These are phyloP conservation scores for Cystobasidiaceae sp. DNA, from an alignment of 1,284 basidiomycete genomes.

Conservation along the genomic window DNA sequence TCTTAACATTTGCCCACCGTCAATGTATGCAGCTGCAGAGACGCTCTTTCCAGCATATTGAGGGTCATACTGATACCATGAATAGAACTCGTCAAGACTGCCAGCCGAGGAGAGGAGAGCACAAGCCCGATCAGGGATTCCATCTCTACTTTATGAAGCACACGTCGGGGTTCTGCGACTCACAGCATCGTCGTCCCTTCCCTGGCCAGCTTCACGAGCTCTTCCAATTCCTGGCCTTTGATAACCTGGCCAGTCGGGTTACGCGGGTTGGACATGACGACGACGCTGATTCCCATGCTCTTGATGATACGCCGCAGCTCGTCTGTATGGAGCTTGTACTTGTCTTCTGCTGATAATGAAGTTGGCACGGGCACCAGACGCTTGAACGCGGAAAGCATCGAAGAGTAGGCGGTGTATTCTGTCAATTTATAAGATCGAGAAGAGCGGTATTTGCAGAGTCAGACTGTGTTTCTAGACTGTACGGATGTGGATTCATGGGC, in stretches of 20 bases:
- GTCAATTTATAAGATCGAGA: slow-evolving; percentile 49
- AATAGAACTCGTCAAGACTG: slow-evolving; percentile 62
- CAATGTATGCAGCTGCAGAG: slow-evolving; percentile 74
- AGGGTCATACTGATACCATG: slow-evolving; percentile 83
- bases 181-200: slow-evolving; percentile 65
- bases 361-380: slow-evolving; percentile 84
- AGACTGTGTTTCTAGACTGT: too few species aligned
- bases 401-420: slow-evolving; percentile 65
- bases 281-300: slow-evolving; percentile 73
- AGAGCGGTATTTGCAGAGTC: too few species aligned
- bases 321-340: slow-evolving; percentile 67
- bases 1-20: slow-evolving; percentile 46
- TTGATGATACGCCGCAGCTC: slow-evolving; percentile 46
- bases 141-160: too few species aligned
- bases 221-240: slow-evolving; percentile 68
- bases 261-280: slow-evolving; percentile 83
- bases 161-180: too few species aligned
- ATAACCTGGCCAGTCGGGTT: slow-evolving; percentile 84
- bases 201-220: slow-evolving; percentile 66
- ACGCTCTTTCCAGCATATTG: slow-evolving; percentile 71
- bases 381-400: slow-evolving; percentile 80
- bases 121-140: too few species aligned
- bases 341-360: slow-evolving; percentile 51
- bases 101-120: too few species aligned
- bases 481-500: too few species aligned